These are phyloP conservation scores for Kondoa malvinella DNA, from an alignment of 768 basidiomycete species.

Conservation along the genomic window DNA sequence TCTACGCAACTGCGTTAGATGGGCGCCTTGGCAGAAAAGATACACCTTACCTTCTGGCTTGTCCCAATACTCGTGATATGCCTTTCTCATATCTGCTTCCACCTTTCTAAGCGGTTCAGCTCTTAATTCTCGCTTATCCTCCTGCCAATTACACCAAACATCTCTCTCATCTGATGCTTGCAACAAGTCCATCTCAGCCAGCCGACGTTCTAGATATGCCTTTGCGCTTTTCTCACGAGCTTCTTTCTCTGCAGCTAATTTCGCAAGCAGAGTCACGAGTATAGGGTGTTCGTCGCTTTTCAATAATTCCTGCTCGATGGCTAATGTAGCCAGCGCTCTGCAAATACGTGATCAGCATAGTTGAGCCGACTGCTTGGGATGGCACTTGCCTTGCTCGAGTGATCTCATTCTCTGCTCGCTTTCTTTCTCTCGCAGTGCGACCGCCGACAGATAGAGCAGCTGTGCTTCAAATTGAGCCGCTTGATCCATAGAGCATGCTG, in stretches of 20 bases:
- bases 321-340: background rate
- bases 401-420: background rate
- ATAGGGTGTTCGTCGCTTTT: background rate
- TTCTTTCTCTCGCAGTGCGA: background rate
- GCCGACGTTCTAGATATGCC: background rate
- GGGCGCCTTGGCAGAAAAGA: background rate
- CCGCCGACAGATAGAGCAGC: background rate
- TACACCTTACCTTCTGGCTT: background rate
- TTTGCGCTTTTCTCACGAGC: background rate
- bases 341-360: background rate
- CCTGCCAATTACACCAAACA: background rate
- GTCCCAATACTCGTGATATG: constrained; percentile 1
- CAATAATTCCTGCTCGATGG: background rate
- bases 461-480: background rate
- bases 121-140: background rate
- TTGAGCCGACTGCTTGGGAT: background rate
- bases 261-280: background rate
- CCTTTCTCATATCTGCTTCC: background rate
- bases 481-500: background rate
- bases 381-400: background rate
- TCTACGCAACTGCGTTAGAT: background rate
- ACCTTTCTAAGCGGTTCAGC: background rate
- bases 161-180: background rate
- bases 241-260: background rate
- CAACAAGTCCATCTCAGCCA: background rate